Percentiles rank a stretch among this genome's conserved stretches.
Evolutionary conservation across 2,329 filamentous ascomycete species (phyloP).

Genomic region (Ascochyta rabiei): DNA sequence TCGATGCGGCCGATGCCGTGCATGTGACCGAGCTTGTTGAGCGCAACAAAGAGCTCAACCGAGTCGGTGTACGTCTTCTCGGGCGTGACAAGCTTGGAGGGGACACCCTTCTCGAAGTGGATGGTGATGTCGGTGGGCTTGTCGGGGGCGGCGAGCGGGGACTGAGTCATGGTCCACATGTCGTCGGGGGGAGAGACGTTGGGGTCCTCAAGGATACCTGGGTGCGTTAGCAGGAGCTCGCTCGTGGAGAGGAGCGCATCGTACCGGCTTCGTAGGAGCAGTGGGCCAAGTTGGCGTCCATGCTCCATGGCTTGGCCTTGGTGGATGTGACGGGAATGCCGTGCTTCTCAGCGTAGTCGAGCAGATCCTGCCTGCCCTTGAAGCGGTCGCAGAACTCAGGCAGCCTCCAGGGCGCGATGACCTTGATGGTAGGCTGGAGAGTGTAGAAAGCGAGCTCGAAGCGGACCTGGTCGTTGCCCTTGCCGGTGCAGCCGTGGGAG

Average conservation of each 20-base stretch:
- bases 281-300: conserved; percentile 74
- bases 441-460: conserved; percentile 69
- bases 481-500: conserved; percentile 53
- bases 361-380: conserved; percentile 72
- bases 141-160: conserved; percentile 73
- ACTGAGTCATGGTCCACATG: conserved; percentile 78
- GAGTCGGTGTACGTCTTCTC: conserved; percentile 69
- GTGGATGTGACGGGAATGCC: conserved; percentile 75
- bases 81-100: conserved; percentile 66
- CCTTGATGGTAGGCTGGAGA: conserved; percentile 68
- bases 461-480: conserved; percentile 68
- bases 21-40: conserved; percentile 73
- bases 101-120: conserved; percentile 76
- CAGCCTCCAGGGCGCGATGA: conserved; percentile 77
- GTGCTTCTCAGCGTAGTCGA: conserved; percentile 71
- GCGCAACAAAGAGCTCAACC: conserved; percentile 73
- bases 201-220: conserved; percentile 68
- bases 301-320: conserved; percentile 64
- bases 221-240: neutral
- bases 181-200: conserved; percentile 71
- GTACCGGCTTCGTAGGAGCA: conserved; percentile 78
- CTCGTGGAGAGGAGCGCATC: neutral
- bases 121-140: conserved; percentile 73
- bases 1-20: conserved; percentile 82
- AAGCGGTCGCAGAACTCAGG: conserved; percentile 74